Percentiles rank a stretch among this genome's conserved stretches.
These are phyloP conservation scores for Lomentospora prolificans DNA, from an alignment of 2,329 filamentous ascomycete species.

Conservation along the genomic window DNA sequence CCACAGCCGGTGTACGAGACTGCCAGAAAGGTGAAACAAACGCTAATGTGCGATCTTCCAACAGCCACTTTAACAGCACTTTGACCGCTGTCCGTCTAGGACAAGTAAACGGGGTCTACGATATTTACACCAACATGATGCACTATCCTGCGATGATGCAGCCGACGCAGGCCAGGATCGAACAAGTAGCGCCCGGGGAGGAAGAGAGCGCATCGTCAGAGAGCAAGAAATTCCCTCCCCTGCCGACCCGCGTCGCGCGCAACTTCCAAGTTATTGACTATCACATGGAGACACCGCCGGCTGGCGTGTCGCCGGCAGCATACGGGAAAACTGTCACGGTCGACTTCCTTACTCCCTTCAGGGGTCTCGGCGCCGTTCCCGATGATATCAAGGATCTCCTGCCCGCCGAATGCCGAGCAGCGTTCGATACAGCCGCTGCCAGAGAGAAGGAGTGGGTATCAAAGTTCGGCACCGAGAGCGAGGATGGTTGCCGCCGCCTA, in stretches of 20 bases:
- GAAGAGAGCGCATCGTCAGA: conserved; percentile 20
- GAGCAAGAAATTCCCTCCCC: conserved; percentile 32
- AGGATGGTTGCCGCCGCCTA: conserved; percentile 39
- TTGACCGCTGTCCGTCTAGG: conserved; percentile 58
- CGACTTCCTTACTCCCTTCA: conserved; percentile 41
- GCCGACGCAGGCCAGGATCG: conserved; percentile 76
- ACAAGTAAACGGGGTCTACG: conserved; percentile 72
- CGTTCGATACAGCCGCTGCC: conserved; percentile 58
- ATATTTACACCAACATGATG: conserved; percentile 87
- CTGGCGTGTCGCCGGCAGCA: conserved; percentile 34
- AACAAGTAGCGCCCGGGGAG: conserved; percentile 44
- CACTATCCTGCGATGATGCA: conserved; percentile 84
- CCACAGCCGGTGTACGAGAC: too few species aligned
- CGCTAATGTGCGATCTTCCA: conserved; percentile 10
- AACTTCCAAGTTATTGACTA: conserved; percentile 49
- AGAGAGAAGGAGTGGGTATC: conserved; percentile 63
- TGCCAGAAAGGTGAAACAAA: too few species aligned
- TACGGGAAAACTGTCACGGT: conserved; percentile 32
- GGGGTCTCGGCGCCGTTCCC: conserved; percentile 53
- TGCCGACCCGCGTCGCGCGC: conserved; percentile 39
- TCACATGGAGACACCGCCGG: conserved; percentile 40
- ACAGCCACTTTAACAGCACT: conserved; percentile 72
- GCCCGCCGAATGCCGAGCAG: conserved; percentile 58
- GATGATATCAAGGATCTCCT: conserved; percentile 57
- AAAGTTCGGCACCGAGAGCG: conserved; percentile 61